phyloP scores from a whole-genome alignment of 352 stramenopile species.

The Globisporangium parvum region DNA sequence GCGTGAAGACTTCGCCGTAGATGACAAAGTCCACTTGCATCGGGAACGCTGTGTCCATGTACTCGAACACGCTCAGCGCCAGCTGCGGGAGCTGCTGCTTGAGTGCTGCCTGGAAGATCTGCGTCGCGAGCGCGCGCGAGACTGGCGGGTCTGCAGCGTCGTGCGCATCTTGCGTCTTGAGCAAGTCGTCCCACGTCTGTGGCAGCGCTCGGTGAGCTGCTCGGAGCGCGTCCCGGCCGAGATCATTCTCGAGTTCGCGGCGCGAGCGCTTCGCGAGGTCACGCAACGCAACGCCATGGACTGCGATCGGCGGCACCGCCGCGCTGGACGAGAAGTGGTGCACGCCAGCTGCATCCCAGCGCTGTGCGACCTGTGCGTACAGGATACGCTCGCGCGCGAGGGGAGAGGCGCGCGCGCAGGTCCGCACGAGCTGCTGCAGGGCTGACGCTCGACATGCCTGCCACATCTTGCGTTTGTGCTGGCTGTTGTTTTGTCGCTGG shows the following conservation, averaged over 20 bases:
- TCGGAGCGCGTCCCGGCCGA: slow-evolving; percentile 18
- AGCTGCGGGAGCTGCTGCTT: slow-evolving; percentile 22
- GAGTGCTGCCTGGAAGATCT: slow-evolving; percentile 28
- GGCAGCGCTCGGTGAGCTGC: slow-evolving; percentile 23
- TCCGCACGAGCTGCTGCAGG: too few relatives aligned
- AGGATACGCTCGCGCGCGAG: too few relatives aligned
- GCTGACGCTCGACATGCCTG: too few relatives aligned
- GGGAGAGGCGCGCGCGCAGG: too few relatives aligned
- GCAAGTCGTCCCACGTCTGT: slow-evolving; percentile 20
- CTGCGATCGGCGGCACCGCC: background rate
- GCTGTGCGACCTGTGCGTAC: background rate
- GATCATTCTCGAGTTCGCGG: slow-evolving; percentile 19
- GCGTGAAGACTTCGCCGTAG: slow-evolving; percentile 41
- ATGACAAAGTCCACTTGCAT: slow-evolving; percentile 25
- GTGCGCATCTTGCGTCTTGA: background rate
- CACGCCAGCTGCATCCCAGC: background rate
- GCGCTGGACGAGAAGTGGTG: slow-evolving; percentile 2
- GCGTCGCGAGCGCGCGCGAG: slow-evolving; percentile 15
- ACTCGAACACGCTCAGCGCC: slow-evolving; percentile 30
- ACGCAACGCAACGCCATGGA: slow-evolving; percentile 21
- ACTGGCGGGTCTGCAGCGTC: slow-evolving; percentile 7
- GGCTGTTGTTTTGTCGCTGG: too few relatives aligned
- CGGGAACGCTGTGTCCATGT: slow-evolving; percentile 30
- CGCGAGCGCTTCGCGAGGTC: slow-evolving; percentile 26
- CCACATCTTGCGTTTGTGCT: too few relatives aligned